These are phyloP conservation scores for Lizanozyma gosingica DNA, from an alignment of 1,139 yeast genomes.

Conservation along the genomic window DNA sequence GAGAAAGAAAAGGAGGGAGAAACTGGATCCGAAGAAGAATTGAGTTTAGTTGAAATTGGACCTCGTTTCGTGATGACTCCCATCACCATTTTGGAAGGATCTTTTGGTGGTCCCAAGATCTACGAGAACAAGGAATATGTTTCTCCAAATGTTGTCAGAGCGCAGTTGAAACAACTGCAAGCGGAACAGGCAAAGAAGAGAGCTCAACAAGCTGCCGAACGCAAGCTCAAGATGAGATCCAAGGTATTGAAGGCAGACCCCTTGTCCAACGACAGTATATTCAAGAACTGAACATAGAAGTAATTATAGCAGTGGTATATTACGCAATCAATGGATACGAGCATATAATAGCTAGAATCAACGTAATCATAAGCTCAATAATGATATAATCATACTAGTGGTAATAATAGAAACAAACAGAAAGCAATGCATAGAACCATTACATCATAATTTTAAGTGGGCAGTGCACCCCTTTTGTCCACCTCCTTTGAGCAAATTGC, in stretches of 20 bases:
- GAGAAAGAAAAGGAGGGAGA: constrained; percentile 44
- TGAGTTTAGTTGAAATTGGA: constrained; percentile 87
- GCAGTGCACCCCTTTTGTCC: too few species aligned
- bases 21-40: constrained; percentile 42
- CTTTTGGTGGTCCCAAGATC: constrained; percentile 96
- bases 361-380: too few species aligned
- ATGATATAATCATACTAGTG: too few species aligned
- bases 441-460: too few species aligned
- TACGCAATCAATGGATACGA: too few species aligned
- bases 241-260: constrained; percentile 75
- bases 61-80: constrained; percentile 93
- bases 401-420: too few species aligned
- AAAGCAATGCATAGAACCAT: too few species aligned
- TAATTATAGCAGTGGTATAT: too few species aligned
- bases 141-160: constrained; percentile 90
- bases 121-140: constrained; percentile 96
- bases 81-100: constrained; percentile 88
- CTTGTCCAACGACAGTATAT: constrained; percentile 68
- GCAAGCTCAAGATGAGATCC: constrained; percentile 70
- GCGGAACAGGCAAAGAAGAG: constrained; percentile 76
- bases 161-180: constrained; percentile 72
- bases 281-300: constrained; percentile 39
- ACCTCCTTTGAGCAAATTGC: too few species aligned
- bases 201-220: constrained; percentile 69
- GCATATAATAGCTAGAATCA: too few species aligned